Conservation (phyloP, 371 early-diverging fungal genomes). For the Zychaea mexicana region DNA sequence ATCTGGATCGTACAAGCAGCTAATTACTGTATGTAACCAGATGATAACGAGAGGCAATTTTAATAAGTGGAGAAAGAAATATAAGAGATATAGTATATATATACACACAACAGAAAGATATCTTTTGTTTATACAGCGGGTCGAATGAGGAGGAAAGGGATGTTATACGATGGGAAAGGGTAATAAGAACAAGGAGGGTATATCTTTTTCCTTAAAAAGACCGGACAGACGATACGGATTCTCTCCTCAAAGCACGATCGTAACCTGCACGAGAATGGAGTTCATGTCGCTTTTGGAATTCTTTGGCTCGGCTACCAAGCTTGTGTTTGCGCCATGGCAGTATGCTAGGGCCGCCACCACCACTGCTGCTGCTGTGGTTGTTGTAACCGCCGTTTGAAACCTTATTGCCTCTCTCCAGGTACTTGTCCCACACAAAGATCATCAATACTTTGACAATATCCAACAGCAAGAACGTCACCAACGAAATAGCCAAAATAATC, state of each 20-base stretch:
- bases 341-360: background rate
- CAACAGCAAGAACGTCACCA: constrained; percentile 73
- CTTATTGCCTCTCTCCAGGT: background rate
- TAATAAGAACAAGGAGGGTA: background rate
- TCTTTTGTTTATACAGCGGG: too few relatives aligned
- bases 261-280: constrained; percentile 31
- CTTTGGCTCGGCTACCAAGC: constrained; percentile 13
- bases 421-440: constrained; percentile 66
- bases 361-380: too few relatives aligned
- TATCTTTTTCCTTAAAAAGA: constrained; percentile 25
- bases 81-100: background rate
- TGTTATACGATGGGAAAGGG: background rate
- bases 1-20: too few relatives aligned
- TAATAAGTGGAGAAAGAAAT: background rate
- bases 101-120: background rate
- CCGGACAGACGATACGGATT: constrained; percentile 30
- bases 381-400: too few relatives aligned
- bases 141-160: too few relatives aligned
- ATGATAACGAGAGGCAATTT: too few relatives aligned
- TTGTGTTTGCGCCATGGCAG: background rate
- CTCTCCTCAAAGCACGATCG: constrained; percentile 38
- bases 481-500: constrained; percentile 67
- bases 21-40: too few relatives aligned
- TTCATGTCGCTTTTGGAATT: constrained; percentile 19
- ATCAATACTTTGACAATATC: constrained; percentile 85